Conservation (phyloP, 164 flowering plant species). For the Vitis labrusca region DNA sequence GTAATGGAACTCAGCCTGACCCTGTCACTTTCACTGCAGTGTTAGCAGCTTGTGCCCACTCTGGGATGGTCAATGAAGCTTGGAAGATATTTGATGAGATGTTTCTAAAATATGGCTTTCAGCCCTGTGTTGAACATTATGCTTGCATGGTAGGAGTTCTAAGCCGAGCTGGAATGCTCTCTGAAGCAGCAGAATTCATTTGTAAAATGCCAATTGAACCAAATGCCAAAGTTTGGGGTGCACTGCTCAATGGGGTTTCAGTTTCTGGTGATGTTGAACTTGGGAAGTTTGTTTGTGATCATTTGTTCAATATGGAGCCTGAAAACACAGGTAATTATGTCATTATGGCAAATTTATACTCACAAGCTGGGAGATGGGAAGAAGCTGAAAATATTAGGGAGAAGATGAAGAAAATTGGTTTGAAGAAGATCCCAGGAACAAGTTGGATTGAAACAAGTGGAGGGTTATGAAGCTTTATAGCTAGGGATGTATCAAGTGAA, state of each 20-base stretch:
- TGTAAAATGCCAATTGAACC: slow-evolving; percentile 70
- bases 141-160: slow-evolving; percentile 86
- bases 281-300: slow-evolving; percentile 58
- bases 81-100: slow-evolving; percentile 50
- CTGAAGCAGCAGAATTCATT: slow-evolving; percentile 65
- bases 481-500: slow-evolving; percentile 40
- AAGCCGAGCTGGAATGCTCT: slow-evolving; percentile 66
- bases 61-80: slow-evolving; percentile 69
- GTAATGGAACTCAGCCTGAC: slow-evolving; percentile 55
- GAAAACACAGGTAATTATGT: slow-evolving; percentile 69
- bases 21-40: slow-evolving; percentile 73
- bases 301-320: slow-evolving; percentile 70
- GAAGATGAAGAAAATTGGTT: slow-evolving; percentile 51
- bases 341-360: slow-evolving; percentile 73
- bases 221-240: slow-evolving; percentile 78
- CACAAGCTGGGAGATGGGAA: slow-evolving; percentile 77
- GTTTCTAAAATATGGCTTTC: slow-evolving; percentile 43
- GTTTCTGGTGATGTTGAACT: slow-evolving; percentile 60
- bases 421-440: slow-evolving; percentile 67
- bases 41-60: slow-evolving; percentile 75
- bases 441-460: slow-evolving; percentile 64
- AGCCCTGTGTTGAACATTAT: slow-evolving; percentile 68
- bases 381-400: slow-evolving; percentile 72
- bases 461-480: slow-evolving; percentile 40
- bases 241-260: slow-evolving; percentile 73